Evolutionary conservation across 1,139 yeast species (phyloP).

Genomic region (Yamadazyma aaseri): DNA sequence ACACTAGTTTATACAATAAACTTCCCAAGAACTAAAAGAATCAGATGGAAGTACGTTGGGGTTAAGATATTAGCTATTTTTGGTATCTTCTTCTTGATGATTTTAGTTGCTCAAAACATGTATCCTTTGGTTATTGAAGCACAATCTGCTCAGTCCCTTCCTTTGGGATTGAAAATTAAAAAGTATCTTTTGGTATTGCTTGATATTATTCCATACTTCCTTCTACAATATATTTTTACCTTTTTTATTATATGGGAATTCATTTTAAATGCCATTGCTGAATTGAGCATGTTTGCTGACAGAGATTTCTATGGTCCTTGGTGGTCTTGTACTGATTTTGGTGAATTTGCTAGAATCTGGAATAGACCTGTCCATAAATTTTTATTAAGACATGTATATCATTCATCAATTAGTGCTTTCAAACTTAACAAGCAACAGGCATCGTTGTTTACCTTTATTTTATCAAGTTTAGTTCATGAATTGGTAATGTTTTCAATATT

Average conservation of each 20-base stretch:
- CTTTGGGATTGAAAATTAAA: slow-evolving; percentile 42
- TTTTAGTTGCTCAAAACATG: slow-evolving; percentile 76
- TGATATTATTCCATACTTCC: slow-evolving; percentile 79
- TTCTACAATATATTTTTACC: slow-evolving; percentile 68
- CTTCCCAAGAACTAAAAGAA: slow-evolving; percentile 70
- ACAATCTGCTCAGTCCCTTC: slow-evolving; percentile 47
- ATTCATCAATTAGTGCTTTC: slow-evolving; percentile 79
- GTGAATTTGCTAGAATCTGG: slow-evolving; percentile 92
- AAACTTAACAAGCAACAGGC: slow-evolving; percentile 66
- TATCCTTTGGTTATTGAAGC: slow-evolving; percentile 75
- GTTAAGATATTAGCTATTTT: slow-evolving; percentile 76
- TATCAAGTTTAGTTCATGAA: slow-evolving; percentile 86
- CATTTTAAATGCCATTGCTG: slow-evolving; percentile 85
- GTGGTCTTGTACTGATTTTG: slow-evolving; percentile 98
- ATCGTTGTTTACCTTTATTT: slow-evolving; percentile 73
- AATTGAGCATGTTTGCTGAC: slow-evolving; percentile 80
- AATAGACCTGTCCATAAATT: slow-evolving; percentile 93
- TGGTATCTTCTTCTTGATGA: slow-evolving; percentile 84
- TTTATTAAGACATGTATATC: slow-evolving; percentile 88
- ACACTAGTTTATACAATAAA: slow-evolving; percentile 78
- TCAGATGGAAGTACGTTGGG: slow-evolving; percentile 70
- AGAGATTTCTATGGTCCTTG: slow-evolving; percentile 92
- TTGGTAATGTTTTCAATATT: slow-evolving; percentile 89
- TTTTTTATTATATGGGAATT: slow-evolving; percentile 95
- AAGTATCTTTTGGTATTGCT: slow-evolving; percentile 63